A percentile compares a stretch with the other conserved stretches of the same genome.
Conservation (phyloP, 257 asterid species). For the Hygrophila difformis region DNA sequence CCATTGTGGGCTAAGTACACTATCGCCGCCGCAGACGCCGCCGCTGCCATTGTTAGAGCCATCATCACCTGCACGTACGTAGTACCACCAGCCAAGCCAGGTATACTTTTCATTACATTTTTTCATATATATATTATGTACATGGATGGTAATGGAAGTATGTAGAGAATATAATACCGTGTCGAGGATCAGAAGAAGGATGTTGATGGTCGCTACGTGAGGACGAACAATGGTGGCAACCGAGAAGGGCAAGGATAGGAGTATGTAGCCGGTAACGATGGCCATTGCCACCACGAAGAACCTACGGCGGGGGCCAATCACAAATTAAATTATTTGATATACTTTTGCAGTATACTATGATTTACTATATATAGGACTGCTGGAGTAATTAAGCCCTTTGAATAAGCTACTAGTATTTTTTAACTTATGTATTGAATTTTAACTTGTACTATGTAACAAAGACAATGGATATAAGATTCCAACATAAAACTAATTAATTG, state of each 20-base stretch:
- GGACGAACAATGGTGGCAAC: conserved; percentile 36
- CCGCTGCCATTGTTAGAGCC: conserved; percentile 36
- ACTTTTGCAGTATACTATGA: no score
- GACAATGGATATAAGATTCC: no score
- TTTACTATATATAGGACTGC: no score
- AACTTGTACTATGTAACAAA: no score
- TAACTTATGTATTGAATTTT: no score
- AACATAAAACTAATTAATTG: no score
- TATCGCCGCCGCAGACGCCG: conserved; percentile 36
- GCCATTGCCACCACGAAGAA: conserved; percentile 38
- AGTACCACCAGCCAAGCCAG: neutral
- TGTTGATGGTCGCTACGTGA: conserved; percentile 23
- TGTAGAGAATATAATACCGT: conserved; percentile 9
- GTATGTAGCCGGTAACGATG: conserved; percentile 35
- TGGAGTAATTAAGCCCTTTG: no score
- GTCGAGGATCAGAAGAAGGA: conserved; percentile 35
- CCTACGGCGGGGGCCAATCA: no score
- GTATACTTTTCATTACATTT: neutral
- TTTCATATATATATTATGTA: no score
- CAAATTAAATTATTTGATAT: no score
- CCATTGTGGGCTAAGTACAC: conserved; percentile 51
- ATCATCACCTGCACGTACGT: conserved; percentile 21
- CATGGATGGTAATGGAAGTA: neutral
- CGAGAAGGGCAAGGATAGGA: conserved; percentile 36
- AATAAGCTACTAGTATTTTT: no score